These are phyloP conservation scores for Obelidium mucronatum DNA, from an alignment of 192 early-diverging fungal genomes.

Conservation along the genomic window DNA sequence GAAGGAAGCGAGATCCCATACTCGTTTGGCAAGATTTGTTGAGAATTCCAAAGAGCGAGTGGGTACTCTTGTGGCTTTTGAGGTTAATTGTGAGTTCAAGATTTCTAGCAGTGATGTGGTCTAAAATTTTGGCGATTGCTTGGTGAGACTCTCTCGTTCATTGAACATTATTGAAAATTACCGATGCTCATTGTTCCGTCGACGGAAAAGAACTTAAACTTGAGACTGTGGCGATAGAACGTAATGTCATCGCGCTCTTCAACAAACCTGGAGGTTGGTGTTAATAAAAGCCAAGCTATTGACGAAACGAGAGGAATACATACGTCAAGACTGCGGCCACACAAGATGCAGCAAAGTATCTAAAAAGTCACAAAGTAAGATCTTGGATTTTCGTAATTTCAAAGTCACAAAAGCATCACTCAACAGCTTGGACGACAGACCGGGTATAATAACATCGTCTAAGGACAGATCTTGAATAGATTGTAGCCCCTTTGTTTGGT, in stretches of 20 bases:
- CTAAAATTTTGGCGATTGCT: constrained; percentile 31
- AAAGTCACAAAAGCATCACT: not conserved
- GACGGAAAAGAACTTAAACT: constrained; percentile 64
- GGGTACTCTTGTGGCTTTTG: constrained; percentile 49
- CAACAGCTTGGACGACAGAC: constrained; percentile 52
- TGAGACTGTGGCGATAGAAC: constrained; percentile 58
- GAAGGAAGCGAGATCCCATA: constrained; percentile 78
- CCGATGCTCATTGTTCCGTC: constrained; percentile 58
- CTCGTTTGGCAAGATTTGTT: constrained; percentile 64
- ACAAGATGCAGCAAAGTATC: constrained; percentile 19
- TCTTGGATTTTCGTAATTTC: too few relatives aligned
- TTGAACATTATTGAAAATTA: not conserved
- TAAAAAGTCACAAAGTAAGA: too few relatives aligned
- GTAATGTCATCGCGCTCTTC: constrained; percentile 57
- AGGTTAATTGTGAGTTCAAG: constrained; percentile 69
- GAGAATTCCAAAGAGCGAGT: constrained; percentile 67
- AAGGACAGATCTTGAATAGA: constrained; percentile 53
- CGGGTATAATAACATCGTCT: constrained; percentile 52
- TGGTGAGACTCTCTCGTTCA: not conserved
- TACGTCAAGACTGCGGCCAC: constrained; percentile 21
- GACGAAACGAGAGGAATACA: constrained; percentile 32
- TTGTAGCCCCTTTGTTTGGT: constrained; percentile 42
- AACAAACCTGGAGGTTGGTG: too few relatives aligned
- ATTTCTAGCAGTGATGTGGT: constrained; percentile 64
- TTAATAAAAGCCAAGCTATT: constrained; percentile 6